These are phyloP conservation scores for Ganoderma boninense DNA, from an alignment of 1,284 basidiomycete genomes.

Conservation along the genomic window DNA sequence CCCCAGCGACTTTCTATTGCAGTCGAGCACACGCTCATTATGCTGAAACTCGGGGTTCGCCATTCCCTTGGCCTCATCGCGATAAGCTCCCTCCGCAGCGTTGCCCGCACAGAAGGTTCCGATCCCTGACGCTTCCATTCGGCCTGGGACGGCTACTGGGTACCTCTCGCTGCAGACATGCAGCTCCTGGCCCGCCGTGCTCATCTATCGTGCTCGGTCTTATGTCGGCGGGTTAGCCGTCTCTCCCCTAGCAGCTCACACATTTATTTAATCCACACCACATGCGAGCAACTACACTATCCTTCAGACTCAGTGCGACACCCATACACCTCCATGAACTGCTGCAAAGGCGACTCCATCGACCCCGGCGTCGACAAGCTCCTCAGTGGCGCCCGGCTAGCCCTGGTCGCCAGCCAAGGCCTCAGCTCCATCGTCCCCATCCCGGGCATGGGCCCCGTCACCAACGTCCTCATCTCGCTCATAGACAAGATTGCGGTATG, in stretches of 20 bases:
- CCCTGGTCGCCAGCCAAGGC: background rate
- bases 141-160: background rate
- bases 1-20: background rate
- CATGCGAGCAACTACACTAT: no score
- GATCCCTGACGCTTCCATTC: background rate
- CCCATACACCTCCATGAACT: slow-evolving; percentile 1
- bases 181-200: background rate
- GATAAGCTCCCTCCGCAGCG: background rate
- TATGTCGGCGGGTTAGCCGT: background rate
- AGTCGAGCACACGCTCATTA: background rate
- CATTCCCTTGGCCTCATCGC: background rate
- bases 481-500: slow-evolving; percentile 5
- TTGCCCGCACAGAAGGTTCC: background rate
- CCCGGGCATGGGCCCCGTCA: slow-evolving; percentile 1
- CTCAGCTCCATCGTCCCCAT: background rate
- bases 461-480: background rate
- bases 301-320: no score
- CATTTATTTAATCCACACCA: background rate
- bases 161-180: background rate
- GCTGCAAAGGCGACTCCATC: background rate
- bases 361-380: background rate
- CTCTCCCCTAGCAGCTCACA: background rate
- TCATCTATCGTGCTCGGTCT: background rate
- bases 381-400: background rate
- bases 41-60: background rate